Conservation (phyloP, 1,284 basidiomycete species). For the Rhodotorula sp. region DNA sequence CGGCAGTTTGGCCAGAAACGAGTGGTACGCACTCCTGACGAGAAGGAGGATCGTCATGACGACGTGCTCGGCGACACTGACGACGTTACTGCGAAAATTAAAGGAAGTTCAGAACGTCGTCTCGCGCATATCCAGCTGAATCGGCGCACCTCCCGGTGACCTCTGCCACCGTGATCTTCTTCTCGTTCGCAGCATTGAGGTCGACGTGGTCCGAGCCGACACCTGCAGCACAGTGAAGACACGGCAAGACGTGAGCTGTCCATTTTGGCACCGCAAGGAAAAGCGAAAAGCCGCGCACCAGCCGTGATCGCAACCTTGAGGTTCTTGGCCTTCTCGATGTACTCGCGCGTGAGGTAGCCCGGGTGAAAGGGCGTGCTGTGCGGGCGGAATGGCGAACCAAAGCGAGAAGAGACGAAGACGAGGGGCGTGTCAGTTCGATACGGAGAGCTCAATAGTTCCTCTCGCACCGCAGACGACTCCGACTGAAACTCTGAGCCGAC, state of each 20-base stretch:
- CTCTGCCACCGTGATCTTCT: conserved; percentile 78
- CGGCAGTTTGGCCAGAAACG: not conserved
- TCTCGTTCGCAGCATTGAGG: conserved; percentile 81
- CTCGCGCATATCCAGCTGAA: not conserved
- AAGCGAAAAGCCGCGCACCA: conserved; percentile 60
- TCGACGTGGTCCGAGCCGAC: conserved; percentile 66
- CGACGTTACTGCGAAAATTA: conserved; percentile 48
- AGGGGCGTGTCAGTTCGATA: too few relatives aligned
- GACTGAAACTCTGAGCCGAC: too few relatives aligned
- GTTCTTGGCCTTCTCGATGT: conserved; percentile 79
- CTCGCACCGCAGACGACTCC: too few relatives aligned
- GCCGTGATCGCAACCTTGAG: conserved; percentile 91
- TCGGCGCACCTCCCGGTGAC: conserved; percentile 43
- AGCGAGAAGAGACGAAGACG: not conserved
- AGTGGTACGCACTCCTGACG: conserved; percentile 74
- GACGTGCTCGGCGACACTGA: conserved; percentile 56
- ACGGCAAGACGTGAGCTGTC: not conserved
- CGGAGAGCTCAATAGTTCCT: too few relatives aligned
- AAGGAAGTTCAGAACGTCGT: not conserved
- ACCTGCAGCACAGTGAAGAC: not conserved
- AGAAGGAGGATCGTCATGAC: conserved; percentile 75
- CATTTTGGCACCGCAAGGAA: not conserved
- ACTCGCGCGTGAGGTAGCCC: conserved; percentile 76
- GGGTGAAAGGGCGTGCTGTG: conserved; percentile 78
- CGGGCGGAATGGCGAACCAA: not conserved